Evolutionary conservation across 768 basidiomycete genomes (phyloP), one percentile per base, ranked within the genome.

Genomic region (Kwoniella sp.): DNA sequence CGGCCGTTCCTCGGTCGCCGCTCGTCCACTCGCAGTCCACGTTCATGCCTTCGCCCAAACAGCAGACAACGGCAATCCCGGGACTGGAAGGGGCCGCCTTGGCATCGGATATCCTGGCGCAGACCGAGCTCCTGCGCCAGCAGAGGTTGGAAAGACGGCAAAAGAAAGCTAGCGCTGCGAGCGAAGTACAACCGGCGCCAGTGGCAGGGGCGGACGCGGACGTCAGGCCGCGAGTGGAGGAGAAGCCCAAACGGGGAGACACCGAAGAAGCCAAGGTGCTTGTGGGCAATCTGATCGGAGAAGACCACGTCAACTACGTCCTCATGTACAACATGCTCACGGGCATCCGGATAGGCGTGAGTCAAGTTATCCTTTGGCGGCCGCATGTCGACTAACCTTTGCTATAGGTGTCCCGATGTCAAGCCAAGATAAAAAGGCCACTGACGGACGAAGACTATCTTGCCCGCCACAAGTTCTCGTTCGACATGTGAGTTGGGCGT

Each of bases 311-410:
- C 74, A 99, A 99, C 78, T 99, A 96, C 63, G 88, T 98, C 53
- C 77, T 99, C 67, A 98, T 98, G 95, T 99, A 98, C 78, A 98
- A 99, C 78, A 99, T 99, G 95, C 80, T 99, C 66, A 99, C 95
- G 3, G 95, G 95, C 4, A 99, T 99, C 56, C 83, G 95, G 34
- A 90, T 91, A 62, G 92, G 85, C 25, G 92, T 89, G 64, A 69
- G 86, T 75, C 10, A 14, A 19, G n/a, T 11, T 10, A 48, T 25
- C 15, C 17, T 37, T 26, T 26, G 36, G 27, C 23, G 26, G n/a
- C 36, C 14, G 8, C 19, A 20, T 25, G 32, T 26, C 44, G 20
- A 51, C 73, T 44, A 11, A 19, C 12, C 36, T 5, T 20, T 29
- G 5, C n/a, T 31, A 2, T 68, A 89, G 88, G 88, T 98, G 11